These are phyloP conservation scores for Lasiosphaeria ovina DNA, from an alignment of 495 filamentous ascomycete genomes.

Conservation along the genomic window DNA sequence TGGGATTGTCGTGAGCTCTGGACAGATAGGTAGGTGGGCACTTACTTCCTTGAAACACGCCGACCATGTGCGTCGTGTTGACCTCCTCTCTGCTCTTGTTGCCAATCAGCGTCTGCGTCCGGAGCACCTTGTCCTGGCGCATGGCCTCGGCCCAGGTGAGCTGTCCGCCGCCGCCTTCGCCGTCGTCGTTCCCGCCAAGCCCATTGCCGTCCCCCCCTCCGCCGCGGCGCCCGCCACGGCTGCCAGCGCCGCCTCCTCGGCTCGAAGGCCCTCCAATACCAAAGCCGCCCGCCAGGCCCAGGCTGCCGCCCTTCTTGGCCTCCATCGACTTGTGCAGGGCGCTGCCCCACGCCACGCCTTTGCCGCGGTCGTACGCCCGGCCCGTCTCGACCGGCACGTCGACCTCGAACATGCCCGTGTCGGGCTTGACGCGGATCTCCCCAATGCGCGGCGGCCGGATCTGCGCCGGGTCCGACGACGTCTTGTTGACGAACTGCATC, in stretches of 20 bases:
- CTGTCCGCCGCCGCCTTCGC: conserved; percentile 23
- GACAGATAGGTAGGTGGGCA: not conserved
- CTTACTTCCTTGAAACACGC: conserved; percentile 49
- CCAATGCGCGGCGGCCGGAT: conserved; percentile 29
- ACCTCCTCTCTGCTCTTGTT: conserved; percentile 33
- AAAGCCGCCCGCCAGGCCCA: conserved; percentile 48
- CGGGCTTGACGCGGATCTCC: conserved; percentile 45
- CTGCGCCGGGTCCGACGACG: conserved; percentile 27
- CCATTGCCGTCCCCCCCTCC: conserved; percentile 13
- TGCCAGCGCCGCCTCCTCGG: conserved; percentile 10
- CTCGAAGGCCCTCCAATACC: conserved; percentile 34
- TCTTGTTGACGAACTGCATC: conserved; percentile 44
- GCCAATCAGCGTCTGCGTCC: conserved; percentile 45
- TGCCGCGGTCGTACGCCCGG: conserved; percentile 45
- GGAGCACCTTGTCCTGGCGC: conserved; percentile 42
- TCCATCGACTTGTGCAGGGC: conserved; percentile 41
- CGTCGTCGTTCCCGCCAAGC: conserved; percentile 11
- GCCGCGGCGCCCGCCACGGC: conserved; percentile 12
- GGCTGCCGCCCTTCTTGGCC: conserved; percentile 45
- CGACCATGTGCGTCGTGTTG: conserved; percentile 46
- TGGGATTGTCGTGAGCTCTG: not conserved
- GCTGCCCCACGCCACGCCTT: conserved; percentile 46
- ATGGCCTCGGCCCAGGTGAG: conserved; percentile 46
- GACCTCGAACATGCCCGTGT: conserved; percentile 47
- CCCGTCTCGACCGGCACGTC: conserved; percentile 44